Conservation (phyloP, 805 yeast species). For the Pichia thaimueangensis region DNA sequence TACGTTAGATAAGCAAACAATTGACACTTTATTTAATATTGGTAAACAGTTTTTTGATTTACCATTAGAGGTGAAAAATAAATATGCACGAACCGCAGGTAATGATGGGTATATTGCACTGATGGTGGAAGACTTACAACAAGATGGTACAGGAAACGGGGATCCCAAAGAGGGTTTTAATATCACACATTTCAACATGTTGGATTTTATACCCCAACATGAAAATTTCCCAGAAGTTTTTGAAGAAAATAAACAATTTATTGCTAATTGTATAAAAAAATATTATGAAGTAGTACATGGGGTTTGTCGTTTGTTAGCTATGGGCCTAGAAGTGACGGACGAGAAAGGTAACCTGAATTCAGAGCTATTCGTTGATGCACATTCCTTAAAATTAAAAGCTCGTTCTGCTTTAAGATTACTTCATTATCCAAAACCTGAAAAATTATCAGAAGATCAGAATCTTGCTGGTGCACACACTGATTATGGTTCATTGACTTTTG, state of each 20-base stretch:
- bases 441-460: constrained; percentile 40
- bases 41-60: constrained; percentile 35
- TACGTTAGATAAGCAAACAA: constrained; percentile 35
- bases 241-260: constrained; percentile 31
- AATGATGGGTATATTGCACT: constrained; percentile 43
- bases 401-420: constrained; percentile 63
- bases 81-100: constrained; percentile 30
- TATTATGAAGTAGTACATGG: constrained; percentile 11
- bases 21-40: constrained; percentile 31
- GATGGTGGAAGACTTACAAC: constrained; percentile 33
- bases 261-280: constrained; percentile 25
- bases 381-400: constrained; percentile 41
- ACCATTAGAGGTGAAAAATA: constrained; percentile 31
- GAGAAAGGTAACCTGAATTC: constrained; percentile 31
- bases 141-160: constrained; percentile 30
- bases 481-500: constrained; percentile 62
- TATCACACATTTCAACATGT: constrained; percentile 44
- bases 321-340: constrained; percentile 53
- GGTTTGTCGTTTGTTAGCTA: constrained; percentile 44
- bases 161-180: constrained; percentile 69
- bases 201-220: constrained; percentile 37
- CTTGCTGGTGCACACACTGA: constrained; percentile 83
- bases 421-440: constrained; percentile 55
- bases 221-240: constrained; percentile 47
- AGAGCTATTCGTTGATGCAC: constrained; percentile 55